Percentiles rank a stretch among this genome's conserved stretches.
Evolutionary conservation across 2,329 filamentous ascomycete species (phyloP).

Genomic region (Penicillium sp.): DNA sequence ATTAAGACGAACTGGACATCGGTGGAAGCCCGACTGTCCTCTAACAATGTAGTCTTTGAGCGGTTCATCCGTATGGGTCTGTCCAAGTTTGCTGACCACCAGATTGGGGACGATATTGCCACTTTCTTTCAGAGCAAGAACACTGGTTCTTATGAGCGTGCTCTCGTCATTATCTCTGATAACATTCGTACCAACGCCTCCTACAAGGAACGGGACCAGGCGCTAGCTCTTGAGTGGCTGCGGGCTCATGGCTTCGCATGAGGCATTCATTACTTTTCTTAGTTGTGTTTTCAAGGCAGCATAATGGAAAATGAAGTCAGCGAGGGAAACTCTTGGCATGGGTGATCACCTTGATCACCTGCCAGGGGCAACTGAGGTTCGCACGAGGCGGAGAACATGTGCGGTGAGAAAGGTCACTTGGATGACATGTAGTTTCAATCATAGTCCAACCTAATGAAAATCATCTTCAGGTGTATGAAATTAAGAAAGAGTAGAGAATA

Average conservation of each 20-base stretch:
- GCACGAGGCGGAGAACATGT: slow-evolving; percentile 9
- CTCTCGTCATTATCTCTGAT: slow-evolving; percentile 80
- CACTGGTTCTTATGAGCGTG: slow-evolving; percentile 81
- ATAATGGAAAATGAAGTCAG: not conserved
- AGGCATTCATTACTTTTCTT: slow-evolving; percentile 11
- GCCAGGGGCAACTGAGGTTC: slow-evolving; percentile 4
- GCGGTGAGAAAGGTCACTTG: slow-evolving; percentile 1
- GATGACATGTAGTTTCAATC: not conserved
- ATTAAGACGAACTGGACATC: slow-evolving; percentile 80
- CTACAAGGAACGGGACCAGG: slow-evolving; percentile 76
- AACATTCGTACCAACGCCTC: slow-evolving; percentile 79
- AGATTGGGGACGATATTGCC: slow-evolving; percentile 72
- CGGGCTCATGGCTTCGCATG: slow-evolving; percentile 59
- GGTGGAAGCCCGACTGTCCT: slow-evolving; percentile 69
- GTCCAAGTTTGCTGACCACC: slow-evolving; percentile 72
- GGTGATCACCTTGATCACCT: slow-evolving; percentile 12
- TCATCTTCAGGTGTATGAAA: not conserved
- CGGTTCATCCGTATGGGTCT: slow-evolving; percentile 79
- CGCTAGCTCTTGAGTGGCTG: slow-evolving; percentile 77
- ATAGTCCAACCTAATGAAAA: not conserved
- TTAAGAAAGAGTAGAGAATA: not conserved
- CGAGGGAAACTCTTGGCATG: not conserved
- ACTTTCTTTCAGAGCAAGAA: slow-evolving; percentile 86
- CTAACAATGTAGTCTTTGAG: slow-evolving; percentile 85
- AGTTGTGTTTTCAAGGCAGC: not conserved